A percentile compares a stretch with the other conserved stretches of the same genome.
Evolutionary conservation across 352 stramenopile species (phyloP).

Genomic region (Globisporangium parvum): DNA sequence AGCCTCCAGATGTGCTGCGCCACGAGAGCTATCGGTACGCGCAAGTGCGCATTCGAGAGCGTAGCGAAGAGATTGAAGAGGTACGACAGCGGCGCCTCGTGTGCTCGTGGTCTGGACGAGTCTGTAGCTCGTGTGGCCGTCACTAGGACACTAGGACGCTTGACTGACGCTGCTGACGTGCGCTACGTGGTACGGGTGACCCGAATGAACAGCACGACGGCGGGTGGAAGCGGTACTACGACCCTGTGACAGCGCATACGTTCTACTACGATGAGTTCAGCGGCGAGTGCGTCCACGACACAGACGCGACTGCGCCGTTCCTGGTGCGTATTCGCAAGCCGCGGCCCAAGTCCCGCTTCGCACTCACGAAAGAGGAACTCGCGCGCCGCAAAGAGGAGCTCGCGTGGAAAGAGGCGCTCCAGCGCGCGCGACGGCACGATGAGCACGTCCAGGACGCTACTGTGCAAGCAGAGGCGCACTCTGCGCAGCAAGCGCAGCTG

Average conservation of each 20-base stretch:
- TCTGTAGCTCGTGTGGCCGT: neutral
- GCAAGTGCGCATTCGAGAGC: slow-evolving; percentile 37
- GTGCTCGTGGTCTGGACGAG: too few species aligned
- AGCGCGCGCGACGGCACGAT: slow-evolving; percentile 39
- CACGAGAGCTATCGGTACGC: slow-evolving; percentile 51
- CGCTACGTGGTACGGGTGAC: too few species aligned
- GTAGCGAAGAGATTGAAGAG: slow-evolving; percentile 65
- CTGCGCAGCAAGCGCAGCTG: slow-evolving; percentile 7
- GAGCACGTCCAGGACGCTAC: slow-evolving; percentile 17
- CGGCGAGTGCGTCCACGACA: slow-evolving; percentile 61
- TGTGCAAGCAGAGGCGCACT: slow-evolving; percentile 11
- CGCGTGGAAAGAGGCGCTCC: slow-evolving; percentile 57
- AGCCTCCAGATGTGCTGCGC: slow-evolving; percentile 40
- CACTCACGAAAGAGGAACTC: slow-evolving; percentile 36
- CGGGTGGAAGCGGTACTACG: slow-evolving; percentile 59
- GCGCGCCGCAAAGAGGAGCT: slow-evolving; percentile 46
- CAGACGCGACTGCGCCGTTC: slow-evolving; percentile 31
- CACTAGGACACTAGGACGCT: neutral
- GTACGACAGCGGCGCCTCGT: slow-evolving; percentile 1
- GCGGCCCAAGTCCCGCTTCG: slow-evolving; percentile 21
- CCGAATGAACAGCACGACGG: slow-evolving; percentile 17
- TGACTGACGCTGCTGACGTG: neutral
- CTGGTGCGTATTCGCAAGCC: slow-evolving; percentile 27
- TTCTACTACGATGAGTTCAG: slow-evolving; percentile 67
- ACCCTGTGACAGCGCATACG: slow-evolving; percentile 38